Base-by-base conservation (phyloP, 139 green algal genomes). In the Edaphochlamys debaryana region DNA sequence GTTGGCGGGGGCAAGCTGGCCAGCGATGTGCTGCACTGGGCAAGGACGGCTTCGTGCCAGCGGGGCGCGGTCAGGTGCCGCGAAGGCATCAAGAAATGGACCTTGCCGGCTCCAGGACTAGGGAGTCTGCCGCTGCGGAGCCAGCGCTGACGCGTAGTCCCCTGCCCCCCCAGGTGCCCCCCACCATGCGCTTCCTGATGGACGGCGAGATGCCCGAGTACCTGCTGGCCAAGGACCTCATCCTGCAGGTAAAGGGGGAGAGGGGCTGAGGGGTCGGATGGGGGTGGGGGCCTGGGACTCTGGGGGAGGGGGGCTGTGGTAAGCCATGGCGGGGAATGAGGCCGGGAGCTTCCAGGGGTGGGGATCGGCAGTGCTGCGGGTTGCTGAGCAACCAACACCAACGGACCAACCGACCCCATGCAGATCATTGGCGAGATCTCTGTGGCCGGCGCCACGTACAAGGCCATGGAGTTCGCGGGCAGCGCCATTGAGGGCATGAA, bases 351-450 rank as follows among this genome's bases (percentile, higher is more conserved):
- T n/a, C n/a, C n/a, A n/a, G n/a, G n/a, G n/a, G n/a, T n/a, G n/a
- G n/a, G n/a, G n/a, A n/a, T n/a, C n/a, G n/a, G n/a, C n/a, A n/a
- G n/a, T n/a, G n/a, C n/a, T n/a, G n/a, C n/a, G n/a, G n/a, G n/a
- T n/a, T n/a, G n/a, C n/a, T n/a, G n/a, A 11, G 11, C 48, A 54
- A 54, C 54, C 11, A 63, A 17, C 54, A 63, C 54, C 54, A 63
- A 63, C 19, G 4, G 54, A 63, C 48, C 48, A 54, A 11, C 48
- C 48, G 48, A 11, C 48, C 11, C 48, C 48, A 15, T n/a, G n/a
- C 95, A 98, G 82, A 98, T 99, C 90, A 99, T 99, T 72, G 96
- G 96, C 38, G 96, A 99, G 88, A 99, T 99, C 87, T 90, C 79
- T 23, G 95, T 98, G 69, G 68, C 91, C 5, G 92, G 91, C 36